Percentiles rank a stretch among this genome's conserved stretches.
phyloP scores from a whole-genome alignment of 805 yeast species.

The Pachysolen tannophilus region DNA sequence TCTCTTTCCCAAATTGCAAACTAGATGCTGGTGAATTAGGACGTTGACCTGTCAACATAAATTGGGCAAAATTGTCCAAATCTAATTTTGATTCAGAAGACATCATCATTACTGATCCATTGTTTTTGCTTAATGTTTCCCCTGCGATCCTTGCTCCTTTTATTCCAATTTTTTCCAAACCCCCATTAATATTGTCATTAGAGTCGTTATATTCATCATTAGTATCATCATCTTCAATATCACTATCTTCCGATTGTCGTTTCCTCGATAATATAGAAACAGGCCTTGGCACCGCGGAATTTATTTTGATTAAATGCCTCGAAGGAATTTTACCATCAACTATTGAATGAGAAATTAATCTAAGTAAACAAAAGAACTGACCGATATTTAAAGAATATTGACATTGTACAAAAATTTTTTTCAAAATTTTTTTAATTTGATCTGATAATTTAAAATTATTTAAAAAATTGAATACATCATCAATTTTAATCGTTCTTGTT shows the following conservation, averaged over 20 bases:
- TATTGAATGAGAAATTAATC: constrained; percentile 71
- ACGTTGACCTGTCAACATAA: constrained; percentile 73
- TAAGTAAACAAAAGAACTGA: constrained; percentile 79
- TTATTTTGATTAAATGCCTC: constrained; percentile 40
- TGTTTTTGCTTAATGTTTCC: too few relatives aligned
- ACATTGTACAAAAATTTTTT: constrained; percentile 41
- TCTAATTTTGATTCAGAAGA: constrained; percentile 42
- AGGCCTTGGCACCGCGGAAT: constrained; percentile 73
- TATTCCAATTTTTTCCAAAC: too few relatives aligned
- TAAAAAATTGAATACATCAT: constrained; percentile 74
- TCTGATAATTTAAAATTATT: constrained; percentile 64
- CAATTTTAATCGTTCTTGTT: constrained; percentile 55
- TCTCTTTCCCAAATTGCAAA: constrained; percentile 28
- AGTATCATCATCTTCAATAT: constrained; percentile 24
- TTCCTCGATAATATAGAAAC: constrained; percentile 64
- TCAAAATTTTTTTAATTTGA: constrained; percentile 40
- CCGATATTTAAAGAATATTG: constrained; percentile 67
- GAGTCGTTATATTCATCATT: constrained; percentile 13
- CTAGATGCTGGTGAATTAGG: constrained; percentile 27
- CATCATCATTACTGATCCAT: too few relatives aligned
- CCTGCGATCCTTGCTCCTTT: too few relatives aligned
- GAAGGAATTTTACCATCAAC: constrained; percentile 40
- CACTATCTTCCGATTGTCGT: constrained; percentile 39
- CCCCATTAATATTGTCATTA: too few relatives aligned
- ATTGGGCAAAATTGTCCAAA: constrained; percentile 77